These are phyloP conservation scores for Solanum infundibuliforme DNA, from an alignment of 257 asterid genomes.

Conservation along the genomic window DNA sequence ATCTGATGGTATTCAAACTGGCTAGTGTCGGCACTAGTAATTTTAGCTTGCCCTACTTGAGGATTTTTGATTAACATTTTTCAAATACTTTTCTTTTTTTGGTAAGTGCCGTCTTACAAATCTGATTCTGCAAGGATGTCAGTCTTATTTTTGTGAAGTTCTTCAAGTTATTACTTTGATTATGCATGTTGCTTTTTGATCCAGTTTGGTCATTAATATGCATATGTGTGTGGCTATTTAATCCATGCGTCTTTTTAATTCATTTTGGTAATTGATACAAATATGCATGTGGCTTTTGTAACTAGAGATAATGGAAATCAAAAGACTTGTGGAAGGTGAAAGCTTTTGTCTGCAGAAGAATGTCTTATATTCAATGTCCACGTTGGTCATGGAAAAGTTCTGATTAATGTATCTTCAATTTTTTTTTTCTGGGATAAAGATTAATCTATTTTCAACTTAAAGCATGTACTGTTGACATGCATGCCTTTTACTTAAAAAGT, in stretches of 20 bases:
- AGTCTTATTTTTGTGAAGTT: background rate
- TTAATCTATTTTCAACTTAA: background rate
- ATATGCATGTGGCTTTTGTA: background rate
- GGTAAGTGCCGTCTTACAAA: background rate
- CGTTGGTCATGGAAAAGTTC: background rate
- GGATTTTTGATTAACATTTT: background rate
- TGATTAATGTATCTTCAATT: background rate
- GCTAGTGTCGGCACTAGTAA: background rate
- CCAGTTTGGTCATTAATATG: constrained; percentile 1
- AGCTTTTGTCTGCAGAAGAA: background rate
- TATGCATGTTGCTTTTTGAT: background rate
- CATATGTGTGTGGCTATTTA: background rate
- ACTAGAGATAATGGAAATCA: background rate
- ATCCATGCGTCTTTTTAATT: background rate
- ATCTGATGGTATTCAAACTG: background rate
- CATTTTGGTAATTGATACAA: background rate
- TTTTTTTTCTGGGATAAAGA: background rate
- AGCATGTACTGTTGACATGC: background rate
- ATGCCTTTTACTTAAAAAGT: background rate
- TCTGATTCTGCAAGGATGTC: background rate
- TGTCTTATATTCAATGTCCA: background rate
- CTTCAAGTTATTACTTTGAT: background rate
- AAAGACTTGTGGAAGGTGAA: background rate
- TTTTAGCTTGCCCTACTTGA: background rate
- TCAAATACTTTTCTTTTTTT: background rate